These are phyloP conservation scores for Cyanodermella asteris DNA, from an alignment of 2,329 filamentous ascomycete genomes.

Conservation along the genomic window DNA sequence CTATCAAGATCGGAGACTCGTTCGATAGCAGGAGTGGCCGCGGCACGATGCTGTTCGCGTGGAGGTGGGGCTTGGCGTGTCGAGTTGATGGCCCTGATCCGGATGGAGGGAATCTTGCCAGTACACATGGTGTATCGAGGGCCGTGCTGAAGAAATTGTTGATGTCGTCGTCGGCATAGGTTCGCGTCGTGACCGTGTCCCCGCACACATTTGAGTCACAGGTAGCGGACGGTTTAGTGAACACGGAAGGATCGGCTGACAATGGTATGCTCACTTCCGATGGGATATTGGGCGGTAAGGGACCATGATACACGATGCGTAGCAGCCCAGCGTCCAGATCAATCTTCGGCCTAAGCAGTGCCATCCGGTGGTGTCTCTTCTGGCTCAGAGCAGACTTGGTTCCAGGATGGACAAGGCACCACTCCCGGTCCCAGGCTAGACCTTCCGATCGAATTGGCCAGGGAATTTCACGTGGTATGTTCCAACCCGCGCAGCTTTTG, in stretches of 20 bases:
- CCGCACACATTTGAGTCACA: constrained; percentile 75
- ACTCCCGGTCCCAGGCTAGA: constrained; percentile 84
- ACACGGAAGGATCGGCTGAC: constrained; percentile 43
- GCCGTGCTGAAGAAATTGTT: constrained; percentile 56
- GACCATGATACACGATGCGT: constrained; percentile 31
- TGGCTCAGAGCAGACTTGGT: constrained; percentile 71
- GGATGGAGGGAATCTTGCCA: constrained; percentile 63
- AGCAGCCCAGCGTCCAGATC: constrained; percentile 49
- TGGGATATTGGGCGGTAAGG: constrained; percentile 12
- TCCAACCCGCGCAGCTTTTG: constrained; percentile 75
- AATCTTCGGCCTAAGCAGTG: constrained; percentile 51
- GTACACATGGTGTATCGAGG: constrained; percentile 56
- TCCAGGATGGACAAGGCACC: constrained; percentile 77
- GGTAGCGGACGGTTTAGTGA: constrained; percentile 18
- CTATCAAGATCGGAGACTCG: constrained; percentile 75
- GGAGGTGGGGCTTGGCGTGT: constrained; percentile 49
- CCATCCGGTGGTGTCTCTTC: constrained; percentile 75
- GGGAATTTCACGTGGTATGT: constrained; percentile 35
- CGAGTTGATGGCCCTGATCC: constrained; percentile 37
- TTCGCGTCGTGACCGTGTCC: constrained; percentile 47
- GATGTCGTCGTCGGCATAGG: constrained; percentile 44
- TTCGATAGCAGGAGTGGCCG: constrained; percentile 63
- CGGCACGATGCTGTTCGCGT: constrained; percentile 19
- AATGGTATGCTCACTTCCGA: constrained; percentile 30
- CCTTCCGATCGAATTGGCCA: constrained; percentile 74